Conservation (phyloP, 2,329 filamentous ascomycete genomes). For the Colletotrichum spaethianum region DNA sequence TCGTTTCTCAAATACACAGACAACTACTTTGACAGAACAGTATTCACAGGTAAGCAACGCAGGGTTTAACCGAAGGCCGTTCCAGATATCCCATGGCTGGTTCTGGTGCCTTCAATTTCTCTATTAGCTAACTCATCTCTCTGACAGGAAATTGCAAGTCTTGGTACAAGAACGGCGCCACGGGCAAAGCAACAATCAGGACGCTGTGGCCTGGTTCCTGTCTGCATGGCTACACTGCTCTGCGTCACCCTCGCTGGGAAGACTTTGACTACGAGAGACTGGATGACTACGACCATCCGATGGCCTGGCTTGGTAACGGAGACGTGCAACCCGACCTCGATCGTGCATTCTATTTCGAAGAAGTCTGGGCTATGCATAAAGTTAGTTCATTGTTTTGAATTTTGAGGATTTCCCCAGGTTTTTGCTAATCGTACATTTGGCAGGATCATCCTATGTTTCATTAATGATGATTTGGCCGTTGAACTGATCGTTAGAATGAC, state of each 20-base stretch:
- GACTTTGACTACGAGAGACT: slow-evolving; percentile 6
- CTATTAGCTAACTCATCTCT: neutral
- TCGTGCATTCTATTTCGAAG: slow-evolving; percentile 12
- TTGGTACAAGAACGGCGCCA: slow-evolving; percentile 2
- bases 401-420: neutral
- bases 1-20: slow-evolving; percentile 7
- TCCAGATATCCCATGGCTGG: neutral
- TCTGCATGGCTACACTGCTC: slow-evolving; percentile 1
- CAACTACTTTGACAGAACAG: slow-evolving; percentile 18
- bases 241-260: slow-evolving; percentile 10
- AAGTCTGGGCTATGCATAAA: slow-evolving; percentile 5
- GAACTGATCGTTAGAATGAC: neutral
- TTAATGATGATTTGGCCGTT: neutral
- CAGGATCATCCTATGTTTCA: slow-evolving; percentile 19
- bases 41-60: neutral
- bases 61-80: neutral
- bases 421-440: neutral
- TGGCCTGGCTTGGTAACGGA: slow-evolving; percentile 7
- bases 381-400: neutral
- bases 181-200: neutral
- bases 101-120: neutral
- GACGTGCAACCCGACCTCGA: slow-evolving; percentile 9
- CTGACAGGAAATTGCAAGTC: neutral
- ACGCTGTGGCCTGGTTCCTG: slow-evolving; percentile 16
- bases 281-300: neutral